Evolutionary conservation across 495 filamentous ascomycete species (phyloP).

Genomic region (Cetradonia linearis): DNA sequence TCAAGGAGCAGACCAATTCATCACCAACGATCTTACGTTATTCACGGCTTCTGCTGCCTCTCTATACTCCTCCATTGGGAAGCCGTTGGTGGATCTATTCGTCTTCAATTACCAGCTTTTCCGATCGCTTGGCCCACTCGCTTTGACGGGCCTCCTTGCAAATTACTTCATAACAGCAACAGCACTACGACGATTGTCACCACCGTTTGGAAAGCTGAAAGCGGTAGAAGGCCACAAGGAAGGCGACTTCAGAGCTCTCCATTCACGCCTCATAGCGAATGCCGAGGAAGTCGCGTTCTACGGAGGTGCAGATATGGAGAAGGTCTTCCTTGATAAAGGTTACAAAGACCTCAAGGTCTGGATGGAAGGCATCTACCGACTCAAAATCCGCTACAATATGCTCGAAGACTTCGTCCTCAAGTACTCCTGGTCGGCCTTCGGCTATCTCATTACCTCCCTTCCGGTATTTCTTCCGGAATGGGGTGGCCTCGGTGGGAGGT

Average conservation of each 20-base stretch:
- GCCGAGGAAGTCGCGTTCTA: constrained; percentile 99
- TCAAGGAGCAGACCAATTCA: constrained; percentile 89
- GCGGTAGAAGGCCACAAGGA: constrained; percentile 89
- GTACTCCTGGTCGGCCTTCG: constrained; percentile 96
- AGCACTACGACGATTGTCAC: constrained; percentile 74
- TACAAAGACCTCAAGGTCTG: constrained; percentile 84
- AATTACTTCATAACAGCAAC: constrained; percentile 92
- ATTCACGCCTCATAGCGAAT: constrained; percentile 87
- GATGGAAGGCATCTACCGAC: constrained; percentile 94
- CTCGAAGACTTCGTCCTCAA: constrained; percentile 97
- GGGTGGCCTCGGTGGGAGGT: constrained; percentile 67
- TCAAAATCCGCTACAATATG: constrained; percentile 98
- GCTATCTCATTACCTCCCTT: constrained; percentile 83
- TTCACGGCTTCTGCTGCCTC: constrained; percentile 92
- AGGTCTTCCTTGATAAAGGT: constrained; percentile 73
- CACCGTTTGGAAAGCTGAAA: constrained; percentile 92
- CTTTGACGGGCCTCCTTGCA: constrained; percentile 70
- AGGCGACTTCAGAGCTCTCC: constrained; percentile 83
- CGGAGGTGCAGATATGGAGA: constrained; percentile 86
- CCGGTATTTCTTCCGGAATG: constrained; percentile 93
- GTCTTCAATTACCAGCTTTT: constrained; percentile 98
- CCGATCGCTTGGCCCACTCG: constrained; percentile 81
- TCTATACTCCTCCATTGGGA: constrained; percentile 89
- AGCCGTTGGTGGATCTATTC: constrained; percentile 87
- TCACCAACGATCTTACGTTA: constrained; percentile 90